Conservation (phyloP, 495 filamentous ascomycete genomes). For the Trichoderma orchidacearum region DNA sequence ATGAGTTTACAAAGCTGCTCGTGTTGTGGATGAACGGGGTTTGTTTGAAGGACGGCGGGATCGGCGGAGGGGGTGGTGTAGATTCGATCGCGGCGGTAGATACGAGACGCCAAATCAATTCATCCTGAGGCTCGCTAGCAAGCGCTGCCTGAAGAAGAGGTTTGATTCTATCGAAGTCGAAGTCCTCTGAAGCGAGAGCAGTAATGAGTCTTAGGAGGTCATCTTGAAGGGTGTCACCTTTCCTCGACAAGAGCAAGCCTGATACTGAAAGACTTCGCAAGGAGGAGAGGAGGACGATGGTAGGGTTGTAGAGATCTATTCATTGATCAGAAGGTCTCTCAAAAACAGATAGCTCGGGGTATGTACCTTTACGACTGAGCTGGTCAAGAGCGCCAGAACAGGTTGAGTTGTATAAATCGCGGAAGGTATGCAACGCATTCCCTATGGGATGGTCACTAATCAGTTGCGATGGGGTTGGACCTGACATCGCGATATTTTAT, state of each 20-base stretch:
- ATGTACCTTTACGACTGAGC: conserved; percentile 17
- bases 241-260: conserved; percentile 6
- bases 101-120: conserved; percentile 18
- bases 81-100: conserved; percentile 17
- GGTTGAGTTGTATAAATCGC: conserved; percentile 14
- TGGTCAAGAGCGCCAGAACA: conserved; percentile 16
- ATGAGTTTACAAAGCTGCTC: conserved; percentile 27
- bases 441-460: conserved; percentile 20
- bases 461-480: conserved; percentile 10
- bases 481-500: conserved; percentile 13
- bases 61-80: conserved; percentile 19
- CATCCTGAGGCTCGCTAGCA: conserved; percentile 9
- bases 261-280: conserved; percentile 14
- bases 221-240: conserved; percentile 7
- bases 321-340: conserved; percentile 7
- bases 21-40: conserved; percentile 27
- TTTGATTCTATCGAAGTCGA: conserved; percentile 19
- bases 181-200: conserved; percentile 16
- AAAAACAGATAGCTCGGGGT: background rate
- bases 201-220: conserved; percentile 12
- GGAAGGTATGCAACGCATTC: conserved; percentile 20
- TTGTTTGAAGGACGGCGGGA: conserved; percentile 21
- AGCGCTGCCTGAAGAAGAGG: conserved; percentile 19
- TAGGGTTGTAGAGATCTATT: conserved; percentile 11
- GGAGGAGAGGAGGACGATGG: conserved; percentile 7